Percentiles rank a stretch among this genome's conserved stretches.
Conservation (phyloP, 169 alveolate genomes). For the Eimeria praecox region DNA sequence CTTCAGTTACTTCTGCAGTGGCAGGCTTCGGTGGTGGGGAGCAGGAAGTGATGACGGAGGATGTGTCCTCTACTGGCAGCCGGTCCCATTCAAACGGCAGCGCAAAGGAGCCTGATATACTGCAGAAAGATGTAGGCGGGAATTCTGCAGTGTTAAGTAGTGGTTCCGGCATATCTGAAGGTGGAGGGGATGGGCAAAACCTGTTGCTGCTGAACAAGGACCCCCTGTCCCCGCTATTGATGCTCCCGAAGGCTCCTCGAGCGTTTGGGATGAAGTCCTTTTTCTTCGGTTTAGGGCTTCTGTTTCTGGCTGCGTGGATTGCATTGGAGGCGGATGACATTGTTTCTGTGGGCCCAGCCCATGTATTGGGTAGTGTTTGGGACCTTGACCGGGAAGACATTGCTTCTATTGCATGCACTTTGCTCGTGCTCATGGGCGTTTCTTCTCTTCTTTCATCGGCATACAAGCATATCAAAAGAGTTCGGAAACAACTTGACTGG, state of each 20-base stretch:
- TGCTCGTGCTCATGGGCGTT: not conserved
- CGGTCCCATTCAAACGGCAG: not conserved
- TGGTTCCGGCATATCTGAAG: not conserved
- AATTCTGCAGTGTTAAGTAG: not conserved
- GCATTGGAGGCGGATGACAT: not conserved
- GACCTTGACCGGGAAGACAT: slow-evolving; percentile 15
- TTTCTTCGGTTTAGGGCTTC: not conserved
- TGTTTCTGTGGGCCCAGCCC: not conserved
- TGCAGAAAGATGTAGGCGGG: not conserved
- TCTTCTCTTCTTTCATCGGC: not conserved
- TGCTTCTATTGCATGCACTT: not conserved
- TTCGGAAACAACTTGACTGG: not conserved
- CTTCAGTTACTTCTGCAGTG: not conserved
- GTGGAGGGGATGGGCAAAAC: not conserved
- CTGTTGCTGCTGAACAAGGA: not conserved
- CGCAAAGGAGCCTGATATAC: not conserved
- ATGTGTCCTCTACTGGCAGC: not conserved
- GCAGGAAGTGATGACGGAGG: not conserved
- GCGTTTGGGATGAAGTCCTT: not conserved
- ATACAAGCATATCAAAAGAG: not conserved
- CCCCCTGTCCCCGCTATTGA: slow-evolving; percentile 6
- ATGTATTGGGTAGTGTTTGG: not conserved
- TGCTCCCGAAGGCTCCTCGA: not conserved
- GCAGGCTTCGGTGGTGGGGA: not conserved
- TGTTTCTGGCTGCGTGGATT: not conserved